These are phyloP conservation scores for Barnettozyma wickerhamii DNA, from an alignment of 805 yeast genomes.

Conservation along the genomic window DNA sequence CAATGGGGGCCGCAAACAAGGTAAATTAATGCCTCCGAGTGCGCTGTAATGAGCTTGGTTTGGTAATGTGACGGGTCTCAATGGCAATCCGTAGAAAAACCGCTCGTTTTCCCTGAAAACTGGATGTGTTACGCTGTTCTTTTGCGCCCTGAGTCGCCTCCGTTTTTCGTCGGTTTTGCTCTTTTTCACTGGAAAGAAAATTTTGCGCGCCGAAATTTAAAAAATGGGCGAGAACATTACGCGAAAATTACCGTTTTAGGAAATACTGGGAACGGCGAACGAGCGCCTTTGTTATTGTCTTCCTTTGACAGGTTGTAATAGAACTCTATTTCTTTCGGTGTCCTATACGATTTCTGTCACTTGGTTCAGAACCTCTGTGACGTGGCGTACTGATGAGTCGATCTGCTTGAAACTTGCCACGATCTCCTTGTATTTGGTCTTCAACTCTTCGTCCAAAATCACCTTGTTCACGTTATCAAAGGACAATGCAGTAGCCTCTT, in stretches of 20 bases:
- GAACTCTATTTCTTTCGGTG: neutral
- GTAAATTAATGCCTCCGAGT: neutral
- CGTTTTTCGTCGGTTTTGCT: slow-evolving; percentile 4
- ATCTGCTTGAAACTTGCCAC: slow-evolving; percentile 10
- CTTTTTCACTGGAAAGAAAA: neutral
- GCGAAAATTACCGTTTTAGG: slow-evolving; percentile 2
- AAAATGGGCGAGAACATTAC: neutral
- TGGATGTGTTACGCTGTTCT: slow-evolving; percentile 2
- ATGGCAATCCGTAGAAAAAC: slow-evolving; percentile 2
- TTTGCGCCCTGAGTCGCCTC: neutral
- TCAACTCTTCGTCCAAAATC: slow-evolving; percentile 20
- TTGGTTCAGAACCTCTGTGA: slow-evolving; percentile 5
- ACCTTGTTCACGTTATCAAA: slow-evolving; percentile 14
- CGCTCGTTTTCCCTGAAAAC: neutral
- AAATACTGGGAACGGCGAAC: no score
- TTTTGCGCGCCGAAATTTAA: neutral
- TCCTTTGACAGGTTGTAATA: no score
- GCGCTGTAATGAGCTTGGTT: neutral
- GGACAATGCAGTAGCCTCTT: slow-evolving; percentile 7
- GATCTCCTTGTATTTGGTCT: slow-evolving; percentile 10
- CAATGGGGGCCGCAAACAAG: neutral
- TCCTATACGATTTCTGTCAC: slow-evolving; percentile 3
- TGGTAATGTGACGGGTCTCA: neutral
- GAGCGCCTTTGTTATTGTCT: no score
- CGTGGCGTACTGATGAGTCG: slow-evolving; percentile 1